Evolutionary conservation across 768 basidiomycete genomes (phyloP), one percentile per base, ranked within the genome.

Genomic region (Hypsizygus marmoreus): DNA sequence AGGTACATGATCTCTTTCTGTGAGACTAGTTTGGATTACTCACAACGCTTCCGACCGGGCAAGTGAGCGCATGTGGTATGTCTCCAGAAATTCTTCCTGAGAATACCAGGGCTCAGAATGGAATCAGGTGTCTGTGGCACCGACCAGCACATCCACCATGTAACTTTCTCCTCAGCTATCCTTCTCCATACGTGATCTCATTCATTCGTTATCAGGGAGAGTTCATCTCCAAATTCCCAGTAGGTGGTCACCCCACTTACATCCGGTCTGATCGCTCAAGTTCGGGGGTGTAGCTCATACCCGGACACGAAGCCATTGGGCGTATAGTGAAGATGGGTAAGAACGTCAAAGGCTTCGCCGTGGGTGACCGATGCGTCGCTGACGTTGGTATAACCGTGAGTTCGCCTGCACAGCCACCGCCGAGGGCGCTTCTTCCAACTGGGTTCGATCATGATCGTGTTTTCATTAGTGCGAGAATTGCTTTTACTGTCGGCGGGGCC

Each of bases 401-500:
- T 41, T 7, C 33, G 11, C 55, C 40, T 33, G 32, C 46, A 51
- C 25, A 45, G 40, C 50, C 46, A 51, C 50, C 26, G 35, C 43
- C 38, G 24, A 31, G 34, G 16, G 31, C 26, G 43, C 40, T 45
- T 14, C 32, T 20, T 32, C 7, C 17, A 40, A 10, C 20, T n/a
- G 24, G n/a, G 11, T 34, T 44, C 42, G 34, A 54, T 48, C 43
- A 45, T 31, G 30, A 49, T 51, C 47, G 40, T 32, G 13, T 43
- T 26, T 13, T 23, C 7, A 13, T 10, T 53, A 91, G 88, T 94
- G 92, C 68, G 86, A 82, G 6, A 75, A 73, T 48, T 95, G 92
- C 66, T 91, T 92, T 70, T 92, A 82, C 70, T 95, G 93, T 66
- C 81, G 90, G 40, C 80, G 89, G 33, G 91, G 91, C n/a, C 71